phyloP scores from a whole-genome alignment of 2,329 filamentous ascomycete species.

The Chaetomiaceae sp. region DNA sequence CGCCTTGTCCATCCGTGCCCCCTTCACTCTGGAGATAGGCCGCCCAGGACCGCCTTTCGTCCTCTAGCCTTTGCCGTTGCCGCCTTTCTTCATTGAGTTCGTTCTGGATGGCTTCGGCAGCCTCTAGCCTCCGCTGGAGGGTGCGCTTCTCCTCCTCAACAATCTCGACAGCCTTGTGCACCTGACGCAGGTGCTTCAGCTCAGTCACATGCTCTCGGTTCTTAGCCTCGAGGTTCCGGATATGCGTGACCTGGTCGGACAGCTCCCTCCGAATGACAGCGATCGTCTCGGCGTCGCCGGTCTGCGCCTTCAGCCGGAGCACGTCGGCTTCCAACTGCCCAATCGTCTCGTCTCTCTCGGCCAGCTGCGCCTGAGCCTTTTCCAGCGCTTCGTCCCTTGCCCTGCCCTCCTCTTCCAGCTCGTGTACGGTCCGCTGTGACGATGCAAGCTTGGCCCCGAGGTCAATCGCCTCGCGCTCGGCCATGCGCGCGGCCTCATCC shows the following conservation, averaged over 20 bases:
- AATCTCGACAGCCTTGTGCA: slow-evolving; percentile 83
- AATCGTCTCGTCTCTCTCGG: slow-evolving; percentile 64
- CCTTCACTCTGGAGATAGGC: slow-evolving; percentile 72
- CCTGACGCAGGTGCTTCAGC: slow-evolving; percentile 73
- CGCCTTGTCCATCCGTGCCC: slow-evolving; percentile 54
- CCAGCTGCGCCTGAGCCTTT: slow-evolving; percentile 61
- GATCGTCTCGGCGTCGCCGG: slow-evolving; percentile 81
- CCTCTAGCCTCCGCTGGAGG: slow-evolving; percentile 70
- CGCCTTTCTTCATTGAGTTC: slow-evolving; percentile 76
- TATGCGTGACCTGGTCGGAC: slow-evolving; percentile 87
- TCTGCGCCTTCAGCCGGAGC: slow-evolving; percentile 76
- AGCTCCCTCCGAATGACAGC: slow-evolving; percentile 82
- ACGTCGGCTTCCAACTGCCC: slow-evolving; percentile 79
- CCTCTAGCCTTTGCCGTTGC: slow-evolving; percentile 81
- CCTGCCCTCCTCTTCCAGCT: slow-evolving; percentile 55
- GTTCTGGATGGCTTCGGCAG: slow-evolving; percentile 67
- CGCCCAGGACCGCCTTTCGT: slow-evolving; percentile 83
- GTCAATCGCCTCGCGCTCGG: slow-evolving; percentile 52
- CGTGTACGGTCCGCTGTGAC: slow-evolving; percentile 47
- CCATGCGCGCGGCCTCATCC: slow-evolving; percentile 64
- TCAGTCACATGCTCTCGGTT: slow-evolving; percentile 78
- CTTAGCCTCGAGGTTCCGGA: slow-evolving; percentile 73
- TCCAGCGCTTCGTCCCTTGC: slow-evolving; percentile 54
- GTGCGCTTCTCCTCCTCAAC: slow-evolving; percentile 92
- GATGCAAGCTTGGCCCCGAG: slow-evolving; percentile 49